These are phyloP conservation scores for Penicillium hordei DNA, from an alignment of 2,329 filamentous ascomycete species.

Conservation along the genomic window DNA sequence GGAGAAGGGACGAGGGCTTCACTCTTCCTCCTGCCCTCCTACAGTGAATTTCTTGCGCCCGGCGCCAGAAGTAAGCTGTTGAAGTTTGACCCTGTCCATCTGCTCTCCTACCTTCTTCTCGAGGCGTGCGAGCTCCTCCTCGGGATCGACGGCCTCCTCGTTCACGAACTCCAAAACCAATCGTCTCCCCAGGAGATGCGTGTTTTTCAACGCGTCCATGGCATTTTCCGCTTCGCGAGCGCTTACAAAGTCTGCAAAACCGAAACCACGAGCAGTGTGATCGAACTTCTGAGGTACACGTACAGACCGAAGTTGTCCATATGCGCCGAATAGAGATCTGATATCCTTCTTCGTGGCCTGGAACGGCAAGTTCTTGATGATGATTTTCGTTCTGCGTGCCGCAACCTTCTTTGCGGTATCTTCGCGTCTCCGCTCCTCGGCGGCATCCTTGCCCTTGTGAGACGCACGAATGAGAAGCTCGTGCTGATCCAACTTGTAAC, in stretches of 20 bases:
- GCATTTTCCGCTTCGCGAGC: conserved; percentile 87
- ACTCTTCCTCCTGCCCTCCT: conserved; percentile 64
- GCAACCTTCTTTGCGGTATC: conserved; percentile 80
- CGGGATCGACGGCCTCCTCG: conserved; percentile 83
- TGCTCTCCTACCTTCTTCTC: conserved; percentile 92
- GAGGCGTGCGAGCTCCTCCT: conserved; percentile 96
- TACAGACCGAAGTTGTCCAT: conserved; percentile 88
- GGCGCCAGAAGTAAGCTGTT: conserved; percentile 73
- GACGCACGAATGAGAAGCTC: conserved; percentile 81
- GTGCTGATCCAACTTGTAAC: conserved; percentile 81
- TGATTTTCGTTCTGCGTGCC: conserved; percentile 79
- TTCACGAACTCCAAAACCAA: conserved; percentile 90
- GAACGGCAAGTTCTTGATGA: conserved; percentile 98
- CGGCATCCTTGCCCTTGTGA: conserved; percentile 82
- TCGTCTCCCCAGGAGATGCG: conserved; percentile 85
- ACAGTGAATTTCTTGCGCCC: conserved; percentile 87
- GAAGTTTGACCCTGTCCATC: conserved; percentile 84
- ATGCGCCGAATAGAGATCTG: conserved; percentile 77
- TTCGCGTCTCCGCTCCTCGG: conserved; percentile 78
- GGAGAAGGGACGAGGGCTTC: conserved; percentile 33
- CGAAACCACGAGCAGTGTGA: conserved; percentile 83
- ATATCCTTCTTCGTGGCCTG: conserved; percentile 93
- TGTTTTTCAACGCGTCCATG: conserved; percentile 85
- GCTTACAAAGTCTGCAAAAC: conserved; percentile 94
- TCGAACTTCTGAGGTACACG: conserved; percentile 95